phyloP scores from a whole-genome alignment of 108 stramenopile genomes.

The Cyclotella cryptica region DNA sequence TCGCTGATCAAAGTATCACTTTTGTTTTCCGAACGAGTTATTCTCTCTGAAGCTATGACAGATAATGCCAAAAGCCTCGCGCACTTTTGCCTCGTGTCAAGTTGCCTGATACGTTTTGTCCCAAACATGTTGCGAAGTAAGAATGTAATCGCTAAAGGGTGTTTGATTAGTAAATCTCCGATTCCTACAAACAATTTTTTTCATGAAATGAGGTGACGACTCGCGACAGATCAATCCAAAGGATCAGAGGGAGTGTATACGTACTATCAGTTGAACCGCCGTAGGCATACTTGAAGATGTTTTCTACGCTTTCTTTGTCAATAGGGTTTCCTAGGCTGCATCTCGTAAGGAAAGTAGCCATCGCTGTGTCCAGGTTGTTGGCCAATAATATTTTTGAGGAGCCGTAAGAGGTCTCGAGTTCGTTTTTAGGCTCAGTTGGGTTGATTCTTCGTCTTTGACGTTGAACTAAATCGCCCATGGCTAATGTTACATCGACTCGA shows the following conservation, averaged over 20 bases:
- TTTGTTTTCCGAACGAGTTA: conserved; percentile 30
- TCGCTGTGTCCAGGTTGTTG: conserved; percentile 59
- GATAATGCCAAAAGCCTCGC: conserved; percentile 75
- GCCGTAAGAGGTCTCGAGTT: neutral
- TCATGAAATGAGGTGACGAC: neutral
- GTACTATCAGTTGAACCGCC: conserved; percentile 42
- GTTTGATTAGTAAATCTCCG: conserved; percentile 66
- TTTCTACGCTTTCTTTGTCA: conserved; percentile 67
- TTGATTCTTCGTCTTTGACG: conserved; percentile 65
- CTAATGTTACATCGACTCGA: conserved; percentile 77
- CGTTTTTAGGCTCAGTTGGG: conserved; percentile 7
- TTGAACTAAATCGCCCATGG: conserved; percentile 79
- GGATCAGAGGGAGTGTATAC: neutral
- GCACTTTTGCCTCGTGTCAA: conserved; percentile 67
- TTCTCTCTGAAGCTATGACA: conserved; percentile 64
- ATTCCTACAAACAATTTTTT: conserved; percentile 24
- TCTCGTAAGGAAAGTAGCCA: conserved; percentile 62
- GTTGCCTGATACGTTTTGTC: conserved; percentile 45
- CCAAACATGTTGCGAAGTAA: conserved; percentile 73
- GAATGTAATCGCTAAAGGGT: conserved; percentile 69
- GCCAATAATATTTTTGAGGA: conserved; percentile 29
- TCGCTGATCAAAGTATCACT: conserved; percentile 35
- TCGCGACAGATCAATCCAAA: neutral
- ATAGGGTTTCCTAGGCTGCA: conserved; percentile 64
- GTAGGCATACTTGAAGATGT: conserved; percentile 60